These are phyloP conservation scores for Claviceps sp. DNA, from an alignment of 2,329 filamentous ascomycete genomes.

Conservation along the genomic window DNA sequence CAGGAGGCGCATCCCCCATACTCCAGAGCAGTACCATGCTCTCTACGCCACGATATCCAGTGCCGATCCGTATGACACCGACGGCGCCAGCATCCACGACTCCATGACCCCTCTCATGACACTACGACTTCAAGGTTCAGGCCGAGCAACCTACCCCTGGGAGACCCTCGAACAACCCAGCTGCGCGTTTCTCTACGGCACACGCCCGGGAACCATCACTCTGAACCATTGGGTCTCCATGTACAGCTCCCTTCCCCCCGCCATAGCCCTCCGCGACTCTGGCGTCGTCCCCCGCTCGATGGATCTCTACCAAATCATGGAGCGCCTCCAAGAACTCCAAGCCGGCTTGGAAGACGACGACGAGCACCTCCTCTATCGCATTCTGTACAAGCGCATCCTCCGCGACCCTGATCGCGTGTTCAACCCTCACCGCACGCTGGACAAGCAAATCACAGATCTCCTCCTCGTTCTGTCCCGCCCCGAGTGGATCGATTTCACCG, in stretches of 20 bases:
- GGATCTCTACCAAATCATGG: conserved; percentile 41
- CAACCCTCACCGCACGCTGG: conserved; percentile 48
- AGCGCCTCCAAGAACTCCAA: conserved; percentile 46
- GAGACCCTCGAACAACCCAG: conserved; percentile 63
- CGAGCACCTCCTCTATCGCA: conserved; percentile 45
- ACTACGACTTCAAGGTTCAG: conserved; percentile 31
- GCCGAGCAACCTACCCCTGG: conserved; percentile 42
- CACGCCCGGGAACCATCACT: conserved; percentile 55
- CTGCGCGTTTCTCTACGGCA: conserved; percentile 53
- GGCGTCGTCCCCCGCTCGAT: conserved; percentile 47
- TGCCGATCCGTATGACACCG: conserved; percentile 29
- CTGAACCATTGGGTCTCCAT: conserved; percentile 55
- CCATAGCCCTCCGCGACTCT: conserved; percentile 43
- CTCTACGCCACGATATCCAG: conserved; percentile 38
- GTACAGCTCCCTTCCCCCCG: conserved; percentile 41
- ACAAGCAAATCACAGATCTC: conserved; percentile 60
- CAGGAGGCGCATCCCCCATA: conserved; percentile 39
- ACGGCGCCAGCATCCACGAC: conserved; percentile 37
- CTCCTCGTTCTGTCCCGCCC: conserved; percentile 55
- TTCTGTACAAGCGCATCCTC: conserved; percentile 54
- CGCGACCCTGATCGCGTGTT: conserved; percentile 51
- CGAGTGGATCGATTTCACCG: conserved; percentile 62
- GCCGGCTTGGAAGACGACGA: conserved; percentile 41
- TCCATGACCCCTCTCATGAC: conserved; percentile 47
- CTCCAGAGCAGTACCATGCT: conserved; percentile 39